Evolutionary conservation across 345 rosid species (phyloP).

Genomic region (Murraya koenigii): DNA sequence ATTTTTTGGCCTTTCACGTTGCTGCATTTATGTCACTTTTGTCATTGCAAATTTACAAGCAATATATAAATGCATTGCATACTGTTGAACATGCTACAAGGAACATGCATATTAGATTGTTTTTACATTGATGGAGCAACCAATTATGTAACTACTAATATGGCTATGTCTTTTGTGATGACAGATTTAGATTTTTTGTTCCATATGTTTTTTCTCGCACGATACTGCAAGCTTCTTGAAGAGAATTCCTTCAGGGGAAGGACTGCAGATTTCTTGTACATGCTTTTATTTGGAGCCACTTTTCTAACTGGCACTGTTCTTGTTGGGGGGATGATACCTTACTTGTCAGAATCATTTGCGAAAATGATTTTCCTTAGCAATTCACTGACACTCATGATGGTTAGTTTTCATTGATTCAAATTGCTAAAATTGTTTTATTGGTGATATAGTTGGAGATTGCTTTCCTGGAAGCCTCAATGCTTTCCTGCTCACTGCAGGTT

Average conservation of each 20-base stretch:
- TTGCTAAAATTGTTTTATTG: conserved; percentile 5
- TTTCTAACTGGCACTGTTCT: conserved; percentile 86
- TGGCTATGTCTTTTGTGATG: conserved; percentile 12
- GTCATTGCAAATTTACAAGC: neutral
- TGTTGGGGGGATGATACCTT: conserved; percentile 92
- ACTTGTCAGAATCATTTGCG: conserved; percentile 83
- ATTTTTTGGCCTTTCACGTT: neutral
- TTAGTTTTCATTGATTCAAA: conserved; percentile 22
- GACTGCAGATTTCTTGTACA: conserved; percentile 97
- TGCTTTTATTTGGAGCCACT: conserved; percentile 95
- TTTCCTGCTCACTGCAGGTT: conserved; percentile 42
- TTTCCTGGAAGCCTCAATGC: neutral
- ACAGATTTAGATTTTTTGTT: conserved; percentile 97
- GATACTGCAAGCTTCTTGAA: conserved; percentile 97
- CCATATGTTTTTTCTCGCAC: conserved; percentile 98
- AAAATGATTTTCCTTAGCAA: conserved; percentile 96
- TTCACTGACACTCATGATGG: conserved; percentile 99
- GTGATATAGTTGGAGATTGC: neutral
- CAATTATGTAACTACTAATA: conserved; percentile 13
- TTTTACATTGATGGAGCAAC: neutral
- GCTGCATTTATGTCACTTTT: neutral
- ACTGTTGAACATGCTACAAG: neutral
- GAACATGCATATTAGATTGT: neutral
- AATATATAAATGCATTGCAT: neutral
- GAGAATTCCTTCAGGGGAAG: conserved; percentile 97